Conservation (phyloP, 495 filamentous ascomycete species). For the Hypoxylon lienhwacheense region DNA sequence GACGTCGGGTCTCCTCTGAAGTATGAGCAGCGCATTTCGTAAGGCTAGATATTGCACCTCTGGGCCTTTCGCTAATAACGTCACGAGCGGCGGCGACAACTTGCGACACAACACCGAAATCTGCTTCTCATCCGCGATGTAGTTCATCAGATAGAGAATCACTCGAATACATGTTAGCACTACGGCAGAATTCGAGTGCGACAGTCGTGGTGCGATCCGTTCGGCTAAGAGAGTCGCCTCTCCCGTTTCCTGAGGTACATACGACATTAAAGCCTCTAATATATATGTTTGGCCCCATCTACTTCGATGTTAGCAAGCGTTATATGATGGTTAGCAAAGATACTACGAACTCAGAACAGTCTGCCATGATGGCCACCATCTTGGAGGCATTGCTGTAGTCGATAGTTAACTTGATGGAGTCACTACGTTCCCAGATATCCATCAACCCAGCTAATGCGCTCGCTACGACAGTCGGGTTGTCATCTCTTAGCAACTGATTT, state of each 20-base stretch:
- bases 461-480: constrained; percentile 96
- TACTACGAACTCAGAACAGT: constrained; percentile 89
- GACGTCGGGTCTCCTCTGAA: constrained; percentile 92
- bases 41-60: constrained; percentile 97
- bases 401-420: constrained; percentile 96
- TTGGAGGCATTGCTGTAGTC: constrained; percentile 97
- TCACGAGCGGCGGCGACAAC: constrained; percentile 92
- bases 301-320: constrained; percentile 33
- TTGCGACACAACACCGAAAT: constrained; percentile 88
- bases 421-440: constrained; percentile 98
- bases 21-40: constrained; percentile 88
- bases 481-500: constrained; percentile 87
- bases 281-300: constrained; percentile 99
- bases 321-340: background rate
- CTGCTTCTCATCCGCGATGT: constrained; percentile 91
- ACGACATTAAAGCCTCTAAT: constrained; percentile 95
- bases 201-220: constrained; percentile 88
- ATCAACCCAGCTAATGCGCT: constrained; percentile 89
- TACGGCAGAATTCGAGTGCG: constrained; percentile 94
- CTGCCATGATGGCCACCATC: constrained; percentile 92
- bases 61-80: constrained; percentile 90
- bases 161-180: constrained; percentile 95
- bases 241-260: constrained; percentile 86
- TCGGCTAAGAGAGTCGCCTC: constrained; percentile 91
- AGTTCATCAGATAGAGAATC: constrained; percentile 98